These are phyloP conservation scores for Geranomyces variabilis DNA, from an alignment of 192 early-diverging fungal species.

Conservation along the genomic window DNA sequence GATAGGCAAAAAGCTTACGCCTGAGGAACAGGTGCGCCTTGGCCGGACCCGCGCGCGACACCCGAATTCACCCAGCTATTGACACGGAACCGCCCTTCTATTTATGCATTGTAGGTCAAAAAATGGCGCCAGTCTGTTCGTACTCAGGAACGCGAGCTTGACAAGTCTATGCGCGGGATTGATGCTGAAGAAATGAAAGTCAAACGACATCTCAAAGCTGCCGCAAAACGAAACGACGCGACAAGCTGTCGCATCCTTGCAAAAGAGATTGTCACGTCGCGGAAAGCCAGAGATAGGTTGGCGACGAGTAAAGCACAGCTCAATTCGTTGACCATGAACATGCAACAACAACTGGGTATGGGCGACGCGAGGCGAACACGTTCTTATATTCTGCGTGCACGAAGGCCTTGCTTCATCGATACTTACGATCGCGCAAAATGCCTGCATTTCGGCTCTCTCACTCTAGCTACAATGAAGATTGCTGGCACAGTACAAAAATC, in stretches of 20 bases:
- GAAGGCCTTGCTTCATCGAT: too few relatives aligned
- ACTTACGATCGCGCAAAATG: neutral
- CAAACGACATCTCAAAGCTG: conserved; percentile 75
- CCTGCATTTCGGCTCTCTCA: neutral
- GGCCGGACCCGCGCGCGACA: too few relatives aligned
- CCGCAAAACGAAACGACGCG: conserved; percentile 87
- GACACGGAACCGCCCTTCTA: neutral
- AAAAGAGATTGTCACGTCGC: conserved; percentile 78
- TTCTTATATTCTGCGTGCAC: too few relatives aligned
- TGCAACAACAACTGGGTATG: conserved; percentile 85
- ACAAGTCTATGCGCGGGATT: conserved; percentile 79
- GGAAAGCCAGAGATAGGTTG: conserved; percentile 79
- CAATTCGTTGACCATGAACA: conserved; percentile 86
- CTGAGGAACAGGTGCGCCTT: conserved; percentile 51
- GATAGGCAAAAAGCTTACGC: conserved; percentile 46
- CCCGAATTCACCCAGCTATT: too few relatives aligned
- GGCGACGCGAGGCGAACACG: neutral
- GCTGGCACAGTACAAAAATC: conserved; percentile 85
- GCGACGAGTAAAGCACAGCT: conserved; percentile 90
- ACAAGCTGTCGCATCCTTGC: conserved; percentile 65
- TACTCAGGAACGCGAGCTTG: conserved; percentile 82
- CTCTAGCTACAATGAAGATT: conserved; percentile 80
- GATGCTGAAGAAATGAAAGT: conserved; percentile 84
- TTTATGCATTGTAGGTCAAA: conserved; percentile 64
- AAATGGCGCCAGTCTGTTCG: conserved; percentile 89